Evolutionary conservation across 1,284 basidiomycete species (phyloP).

Genomic region (Porogramme epimiltina): DNA sequence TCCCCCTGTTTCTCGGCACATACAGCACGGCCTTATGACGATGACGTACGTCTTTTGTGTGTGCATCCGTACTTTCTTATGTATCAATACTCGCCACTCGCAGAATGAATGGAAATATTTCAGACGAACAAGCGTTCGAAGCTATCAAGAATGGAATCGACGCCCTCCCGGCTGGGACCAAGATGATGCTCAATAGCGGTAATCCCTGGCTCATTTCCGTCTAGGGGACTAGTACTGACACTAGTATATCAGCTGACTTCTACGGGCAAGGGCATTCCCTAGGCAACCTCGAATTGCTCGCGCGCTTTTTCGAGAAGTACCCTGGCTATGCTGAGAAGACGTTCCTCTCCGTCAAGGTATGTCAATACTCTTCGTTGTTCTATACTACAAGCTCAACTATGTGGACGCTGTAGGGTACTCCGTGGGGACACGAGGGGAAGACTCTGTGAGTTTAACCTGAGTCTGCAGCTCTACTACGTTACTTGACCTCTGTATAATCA

Average conservation of each 20-base stretch:
- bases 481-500: no score
- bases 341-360: constrained; percentile 46
- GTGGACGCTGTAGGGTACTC: no score
- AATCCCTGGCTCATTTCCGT: constrained; percentile 7
- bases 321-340: constrained; percentile 55
- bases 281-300: constrained; percentile 43
- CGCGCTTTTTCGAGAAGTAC: constrained; percentile 49
- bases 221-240: neutral
- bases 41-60: constrained; percentile 35
- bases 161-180: constrained; percentile 43
- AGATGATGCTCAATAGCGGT: constrained; percentile 46
- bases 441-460: no score
- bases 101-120: neutral
- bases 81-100: constrained; percentile 31
- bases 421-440: no score
- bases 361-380: neutral
- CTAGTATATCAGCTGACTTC: constrained; percentile 37
- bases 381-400: no score
- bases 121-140: constrained; percentile 56
- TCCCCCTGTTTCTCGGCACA: no score
- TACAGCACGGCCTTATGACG: constrained; percentile 48
- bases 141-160: constrained; percentile 60
- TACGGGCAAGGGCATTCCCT: constrained; percentile 39
- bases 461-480: no score
- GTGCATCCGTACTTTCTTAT: neutral